These are phyloP conservation scores for Cordyceps tenuipes DNA, from an alignment of 2,329 filamentous ascomycete genomes.

Conservation along the genomic window DNA sequence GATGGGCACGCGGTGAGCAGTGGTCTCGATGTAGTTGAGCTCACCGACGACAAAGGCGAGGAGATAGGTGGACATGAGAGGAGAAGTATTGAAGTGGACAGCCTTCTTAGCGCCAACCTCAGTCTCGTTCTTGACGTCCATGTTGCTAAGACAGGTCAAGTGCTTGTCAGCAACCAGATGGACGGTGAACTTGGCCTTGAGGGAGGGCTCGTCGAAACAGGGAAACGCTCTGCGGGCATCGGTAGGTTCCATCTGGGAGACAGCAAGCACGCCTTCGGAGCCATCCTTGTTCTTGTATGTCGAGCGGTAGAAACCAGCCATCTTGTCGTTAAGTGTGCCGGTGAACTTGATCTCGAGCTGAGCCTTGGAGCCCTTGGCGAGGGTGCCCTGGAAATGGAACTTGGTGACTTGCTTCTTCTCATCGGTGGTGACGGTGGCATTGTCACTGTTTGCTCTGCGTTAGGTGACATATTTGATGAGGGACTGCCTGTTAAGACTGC, in stretches of 20 bases:
- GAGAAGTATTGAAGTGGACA: slow-evolving; percentile 86
- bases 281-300: slow-evolving; percentile 82
- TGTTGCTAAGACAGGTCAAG: slow-evolving; percentile 90
- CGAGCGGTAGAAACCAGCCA: slow-evolving; percentile 95
- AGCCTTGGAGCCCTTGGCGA: slow-evolving; percentile 69
- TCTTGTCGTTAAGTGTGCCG: slow-evolving; percentile 80
- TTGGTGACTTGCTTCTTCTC: slow-evolving; percentile 74
- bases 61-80: slow-evolving; percentile 93
- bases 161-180: slow-evolving; percentile 86
- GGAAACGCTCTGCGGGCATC: slow-evolving; percentile 90
- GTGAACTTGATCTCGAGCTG: slow-evolving; percentile 55
- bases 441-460: slow-evolving; percentile 13
- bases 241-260: slow-evolving; percentile 93
- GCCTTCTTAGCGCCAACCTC: slow-evolving; percentile 67
- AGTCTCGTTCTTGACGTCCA: slow-evolving; percentile 80
- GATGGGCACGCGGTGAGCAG: slow-evolving; percentile 82
- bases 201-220: slow-evolving; percentile 90
- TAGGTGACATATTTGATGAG: neutral
- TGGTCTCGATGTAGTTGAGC: slow-evolving; percentile 88
- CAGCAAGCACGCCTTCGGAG: slow-evolving; percentile 72
- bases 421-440: slow-evolving; percentile 61
- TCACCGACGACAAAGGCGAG: slow-evolving; percentile 91
- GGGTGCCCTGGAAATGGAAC: slow-evolving; percentile 64
- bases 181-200: slow-evolving; percentile 89
- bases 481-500: neutral